phyloP scores from a whole-genome alignment of 2,329 filamentous ascomycete species.

The Exserohilum rostratum region DNA sequence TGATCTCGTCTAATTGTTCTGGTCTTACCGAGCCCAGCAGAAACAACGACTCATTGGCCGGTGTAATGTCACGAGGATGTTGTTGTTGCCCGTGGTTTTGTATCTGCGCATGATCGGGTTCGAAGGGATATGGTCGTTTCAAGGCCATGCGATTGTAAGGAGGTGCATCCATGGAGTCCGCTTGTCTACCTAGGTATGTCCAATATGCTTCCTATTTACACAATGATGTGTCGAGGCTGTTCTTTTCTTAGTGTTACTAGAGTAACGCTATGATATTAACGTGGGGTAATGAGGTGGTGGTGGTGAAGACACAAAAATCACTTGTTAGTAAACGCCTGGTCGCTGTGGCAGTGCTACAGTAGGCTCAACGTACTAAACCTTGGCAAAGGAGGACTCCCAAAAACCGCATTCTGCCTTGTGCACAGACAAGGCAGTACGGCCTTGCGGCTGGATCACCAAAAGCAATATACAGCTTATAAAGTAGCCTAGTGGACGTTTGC shows the following conservation, averaged over 20 bases:
- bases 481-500: neutral
- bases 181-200: neutral
- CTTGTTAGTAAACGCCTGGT: neutral
- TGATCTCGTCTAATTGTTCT: neutral
- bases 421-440: neutral
- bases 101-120: neutral
- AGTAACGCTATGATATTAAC: neutral
- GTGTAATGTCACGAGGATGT: neutral
- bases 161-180: neutral
- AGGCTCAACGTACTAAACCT: too few species aligned
- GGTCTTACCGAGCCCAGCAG: neutral
- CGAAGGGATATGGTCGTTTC: slow-evolving; percentile 10
- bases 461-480: neutral
- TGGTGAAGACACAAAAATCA: neutral
- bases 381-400: neutral
- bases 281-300: neutral
- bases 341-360: neutral
- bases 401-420: neutral
- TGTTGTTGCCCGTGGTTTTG: neutral
- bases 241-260: neutral
- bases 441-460: neutral
- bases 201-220: neutral
- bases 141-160: neutral
- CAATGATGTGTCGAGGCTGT: neutral
- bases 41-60: neutral